These are phyloP conservation scores for Cryptococcus sp. DNA, from an alignment of 1,284 basidiomycete genomes.

Conservation along the genomic window DNA sequence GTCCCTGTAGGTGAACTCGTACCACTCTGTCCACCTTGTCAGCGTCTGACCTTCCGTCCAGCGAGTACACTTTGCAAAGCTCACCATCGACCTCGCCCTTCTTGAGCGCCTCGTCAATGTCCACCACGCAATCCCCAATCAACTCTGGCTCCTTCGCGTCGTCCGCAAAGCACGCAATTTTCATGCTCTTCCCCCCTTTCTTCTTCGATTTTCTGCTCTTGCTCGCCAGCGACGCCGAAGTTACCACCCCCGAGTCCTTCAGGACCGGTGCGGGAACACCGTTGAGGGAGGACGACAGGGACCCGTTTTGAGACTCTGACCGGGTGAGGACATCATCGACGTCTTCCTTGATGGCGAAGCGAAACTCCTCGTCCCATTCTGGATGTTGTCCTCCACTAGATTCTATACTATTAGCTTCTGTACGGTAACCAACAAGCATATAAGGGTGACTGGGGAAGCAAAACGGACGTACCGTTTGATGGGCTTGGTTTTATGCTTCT, in stretches of 20 bases:
- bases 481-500: conserved; percentile 79
- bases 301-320: conserved; percentile 51
- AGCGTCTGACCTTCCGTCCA: neutral
- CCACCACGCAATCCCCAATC: conserved; percentile 85
- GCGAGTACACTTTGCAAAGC: conserved; percentile 44
- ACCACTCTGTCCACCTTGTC: conserved; percentile 70
- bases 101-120: conserved; percentile 83
- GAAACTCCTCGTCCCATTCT: conserved; percentile 97
- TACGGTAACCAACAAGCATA: neutral
- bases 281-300: conserved; percentile 58
- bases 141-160: conserved; percentile 92
- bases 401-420: conserved; percentile 4
- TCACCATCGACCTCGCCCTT: conserved; percentile 95
- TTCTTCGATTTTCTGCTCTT: conserved; percentile 51
- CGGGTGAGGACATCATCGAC: conserved; percentile 62
- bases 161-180: conserved; percentile 86
- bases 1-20: conserved; percentile 79
- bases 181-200: conserved; percentile 62
- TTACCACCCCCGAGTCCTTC: conserved; percentile 34
- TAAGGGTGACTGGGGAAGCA: no score
- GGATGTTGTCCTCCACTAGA: conserved; percentile 89
- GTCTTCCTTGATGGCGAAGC: conserved; percentile 86
- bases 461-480: conserved; percentile 61
- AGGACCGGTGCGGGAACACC: conserved; percentile 46
- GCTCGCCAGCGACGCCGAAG: conserved; percentile 51